phyloP scores from a whole-genome alignment of 2,329 filamentous ascomycete species.

The Cladophialophora exuberans region DNA sequence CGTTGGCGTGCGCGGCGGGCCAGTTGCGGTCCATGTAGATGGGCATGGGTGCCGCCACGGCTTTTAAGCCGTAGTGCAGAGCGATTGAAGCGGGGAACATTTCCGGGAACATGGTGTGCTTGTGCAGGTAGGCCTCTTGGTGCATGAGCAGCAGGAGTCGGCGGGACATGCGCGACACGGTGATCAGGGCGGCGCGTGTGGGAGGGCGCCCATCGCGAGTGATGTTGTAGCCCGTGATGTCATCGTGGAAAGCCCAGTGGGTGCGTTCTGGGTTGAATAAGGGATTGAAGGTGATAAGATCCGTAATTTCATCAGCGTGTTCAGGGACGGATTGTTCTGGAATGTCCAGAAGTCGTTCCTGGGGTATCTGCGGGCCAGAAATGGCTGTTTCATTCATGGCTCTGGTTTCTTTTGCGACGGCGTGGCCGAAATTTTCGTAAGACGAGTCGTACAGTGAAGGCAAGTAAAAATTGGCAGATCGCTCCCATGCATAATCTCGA shows the following conservation, averaged over 20 bases:
- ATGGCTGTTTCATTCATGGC: constrained; percentile 20
- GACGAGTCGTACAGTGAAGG: constrained; percentile 47
- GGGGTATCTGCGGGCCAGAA: constrained; percentile 28
- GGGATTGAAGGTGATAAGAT: constrained; percentile 77
- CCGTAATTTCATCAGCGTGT: constrained; percentile 62
- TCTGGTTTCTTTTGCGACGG: constrained; percentile 20
- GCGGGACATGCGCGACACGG: constrained; percentile 68
- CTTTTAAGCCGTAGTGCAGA: constrained; percentile 76
- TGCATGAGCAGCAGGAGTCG: constrained; percentile 73
- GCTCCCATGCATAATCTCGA: constrained; percentile 75
- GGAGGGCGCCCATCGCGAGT: constrained; percentile 58
- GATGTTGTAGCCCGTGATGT: constrained; percentile 69
- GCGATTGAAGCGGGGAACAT: constrained; percentile 76
- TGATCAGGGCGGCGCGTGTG: constrained; percentile 72
- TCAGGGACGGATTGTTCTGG: constrained; percentile 19
- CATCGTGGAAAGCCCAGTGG: constrained; percentile 72
- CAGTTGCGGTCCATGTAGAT: constrained; percentile 61
- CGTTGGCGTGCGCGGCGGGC: constrained; percentile 57
- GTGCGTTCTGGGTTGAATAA: constrained; percentile 73
- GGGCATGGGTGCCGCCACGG: constrained; percentile 66
- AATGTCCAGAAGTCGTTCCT: constrained; percentile 22
- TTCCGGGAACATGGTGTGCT: constrained; percentile 75
- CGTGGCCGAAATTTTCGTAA: constrained; percentile 22
- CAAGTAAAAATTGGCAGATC: constrained; percentile 75
- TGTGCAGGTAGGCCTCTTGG: constrained; percentile 68